Base-by-base conservation (phyloP, 2,329 filamentous ascomycete species). In the Graphilbum ipis-grandicollis region DNA sequence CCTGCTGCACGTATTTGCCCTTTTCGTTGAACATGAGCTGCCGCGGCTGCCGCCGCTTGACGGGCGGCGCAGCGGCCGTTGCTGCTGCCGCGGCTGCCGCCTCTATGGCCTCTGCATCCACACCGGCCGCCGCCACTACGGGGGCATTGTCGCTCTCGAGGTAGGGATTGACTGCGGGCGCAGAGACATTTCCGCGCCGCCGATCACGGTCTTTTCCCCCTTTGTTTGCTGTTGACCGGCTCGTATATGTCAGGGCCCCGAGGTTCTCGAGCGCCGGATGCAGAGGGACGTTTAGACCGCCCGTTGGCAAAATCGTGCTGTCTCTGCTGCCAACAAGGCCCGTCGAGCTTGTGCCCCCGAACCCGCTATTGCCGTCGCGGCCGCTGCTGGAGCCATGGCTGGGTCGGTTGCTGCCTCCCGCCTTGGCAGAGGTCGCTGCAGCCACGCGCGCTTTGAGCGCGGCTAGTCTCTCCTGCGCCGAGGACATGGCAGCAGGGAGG, bases 1-100 rank as follows among this genome's bases (percentile, higher is more conserved):
- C 90, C 57, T 96, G 88, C 44, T 85, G 79, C 41, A 96, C 93
- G 51, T 93, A 96, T 66, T 96, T 96, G 37, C 90, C 90, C 55
- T 93, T 92, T 47, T 86, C 77, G 49, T 94, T 93, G 63, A 98
- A 96, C 12, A 84, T 62, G 15, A 98, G 66, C 44, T 82, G 75
- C 41, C 82, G 75, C 10, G 83, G 71, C 44, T 80, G 68, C 35
- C 85, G 70, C 28, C 68, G 63, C 47, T 78, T 81, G 23, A 63
- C 43, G 58, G 44, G 38, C 50, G 37, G 62, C 60, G 46, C 41
- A 51, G 36, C 62, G 73, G 5, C 66, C 60, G 19, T 25, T 10
- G 26, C 31, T 8, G 38, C 38, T n/a, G 38, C 31, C 2, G 33
- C 29, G 7, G 94, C 12, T 84, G 62, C 18, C 96, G 66, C 44